phyloP scores from a whole-genome alignment of 2,329 filamentous ascomycete genomes.

The Nothomitra cinnamomea region DNA sequence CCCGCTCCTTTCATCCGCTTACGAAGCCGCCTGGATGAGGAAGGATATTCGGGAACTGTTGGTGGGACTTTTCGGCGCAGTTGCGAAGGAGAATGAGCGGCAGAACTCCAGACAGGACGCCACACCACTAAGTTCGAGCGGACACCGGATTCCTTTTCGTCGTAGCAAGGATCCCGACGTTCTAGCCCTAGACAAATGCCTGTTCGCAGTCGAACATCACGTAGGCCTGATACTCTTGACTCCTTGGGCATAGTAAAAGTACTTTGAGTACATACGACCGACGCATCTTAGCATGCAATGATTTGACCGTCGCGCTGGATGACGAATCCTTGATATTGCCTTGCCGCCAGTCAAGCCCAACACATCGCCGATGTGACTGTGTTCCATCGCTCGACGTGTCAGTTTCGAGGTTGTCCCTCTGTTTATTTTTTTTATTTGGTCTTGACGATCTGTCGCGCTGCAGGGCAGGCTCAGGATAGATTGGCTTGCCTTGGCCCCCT shows the following conservation, averaged over 20 bases:
- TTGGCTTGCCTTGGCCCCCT: not conserved
- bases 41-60: constrained; percentile 1
- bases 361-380: not conserved
- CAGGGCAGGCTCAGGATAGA: not conserved
- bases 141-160: not conserved
- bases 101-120: not conserved
- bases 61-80: not conserved
- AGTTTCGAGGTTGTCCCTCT: not conserved
- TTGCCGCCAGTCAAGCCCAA: not conserved
- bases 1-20: constrained; percentile 2
- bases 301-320: not conserved
- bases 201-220: no score
- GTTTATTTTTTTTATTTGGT: not conserved
- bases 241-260: not conserved
- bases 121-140: not conserved
- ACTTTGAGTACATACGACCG: not conserved
- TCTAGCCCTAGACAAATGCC: not conserved
- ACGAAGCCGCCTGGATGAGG: not conserved
- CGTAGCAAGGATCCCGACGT: not conserved
- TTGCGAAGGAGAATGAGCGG: not conserved
- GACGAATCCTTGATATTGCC: not conserved
- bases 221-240: no score
- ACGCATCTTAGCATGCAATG: not conserved
- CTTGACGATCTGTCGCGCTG: constrained; percentile 2
- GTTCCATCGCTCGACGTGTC: not conserved